These are phyloP conservation scores for Mycena crocata DNA, from an alignment of 768 basidiomycete species.

Conservation along the genomic window DNA sequence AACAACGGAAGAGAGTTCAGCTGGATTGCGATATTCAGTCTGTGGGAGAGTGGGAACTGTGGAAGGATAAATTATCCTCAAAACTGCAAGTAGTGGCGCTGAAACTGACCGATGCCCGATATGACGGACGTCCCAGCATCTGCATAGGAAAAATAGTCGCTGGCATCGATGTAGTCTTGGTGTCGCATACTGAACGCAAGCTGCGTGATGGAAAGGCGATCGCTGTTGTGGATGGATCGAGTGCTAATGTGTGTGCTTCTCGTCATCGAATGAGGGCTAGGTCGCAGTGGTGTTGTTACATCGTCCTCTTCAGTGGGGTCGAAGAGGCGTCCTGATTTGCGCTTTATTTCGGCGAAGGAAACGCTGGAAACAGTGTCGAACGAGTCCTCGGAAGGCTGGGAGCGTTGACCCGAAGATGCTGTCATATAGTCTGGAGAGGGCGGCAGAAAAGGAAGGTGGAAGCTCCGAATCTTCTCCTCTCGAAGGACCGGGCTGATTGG, in stretches of 20 bases:
- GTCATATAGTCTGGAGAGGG: conserved; percentile 20
- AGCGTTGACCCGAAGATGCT: conserved; percentile 6
- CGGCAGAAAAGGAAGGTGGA: conserved; percentile 26
- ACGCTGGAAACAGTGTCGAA: conserved; percentile 33
- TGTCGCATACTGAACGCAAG: conserved; percentile 20
- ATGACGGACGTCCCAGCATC: neutral
- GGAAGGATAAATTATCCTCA: neutral
- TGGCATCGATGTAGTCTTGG: neutral
- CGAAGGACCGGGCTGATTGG: conserved; percentile 10
- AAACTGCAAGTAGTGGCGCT: neutral
- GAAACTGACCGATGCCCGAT: neutral
- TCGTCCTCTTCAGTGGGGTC: conserved; percentile 12
- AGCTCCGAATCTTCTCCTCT: conserved; percentile 9
- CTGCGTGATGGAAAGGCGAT: conserved; percentile 26
- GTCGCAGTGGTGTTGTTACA: conserved; percentile 14
- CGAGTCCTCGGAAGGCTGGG: neutral
- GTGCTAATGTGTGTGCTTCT: neutral
- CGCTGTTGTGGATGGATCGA: conserved; percentile 29
- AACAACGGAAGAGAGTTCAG: conserved; percentile 20
- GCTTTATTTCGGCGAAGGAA: conserved; percentile 23
- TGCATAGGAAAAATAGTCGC: neutral
- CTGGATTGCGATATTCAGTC: neutral
- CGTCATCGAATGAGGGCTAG: neutral
- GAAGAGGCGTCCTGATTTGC: neutral
- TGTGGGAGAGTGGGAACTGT: neutral